These are phyloP conservation scores for Acrocalymma vagum DNA, from an alignment of 2,329 filamentous ascomycete genomes.

Conservation along the genomic window DNA sequence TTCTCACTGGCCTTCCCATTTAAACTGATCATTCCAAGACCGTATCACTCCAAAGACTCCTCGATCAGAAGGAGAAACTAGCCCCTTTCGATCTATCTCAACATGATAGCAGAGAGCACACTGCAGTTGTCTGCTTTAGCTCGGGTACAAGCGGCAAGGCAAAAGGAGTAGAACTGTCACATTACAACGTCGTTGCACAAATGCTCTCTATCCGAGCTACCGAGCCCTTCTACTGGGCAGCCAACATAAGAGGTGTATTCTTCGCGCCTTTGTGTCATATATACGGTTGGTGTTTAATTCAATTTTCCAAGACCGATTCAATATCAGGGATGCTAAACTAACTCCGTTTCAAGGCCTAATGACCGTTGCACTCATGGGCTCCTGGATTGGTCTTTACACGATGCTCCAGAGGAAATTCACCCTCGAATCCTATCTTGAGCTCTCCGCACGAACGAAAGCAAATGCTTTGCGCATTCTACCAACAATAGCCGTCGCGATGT, in stretches of 20 bases:
- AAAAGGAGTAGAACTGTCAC: slow-evolving; percentile 29
- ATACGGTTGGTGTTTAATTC: slow-evolving; percentile 21
- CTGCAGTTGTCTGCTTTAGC: slow-evolving; percentile 28
- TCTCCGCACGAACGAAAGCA: slow-evolving; percentile 12
- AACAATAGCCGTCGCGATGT: slow-evolving; percentile 26
- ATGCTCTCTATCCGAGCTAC: slow-evolving; percentile 21
- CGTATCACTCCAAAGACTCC: slow-evolving; percentile 3
- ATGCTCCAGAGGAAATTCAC: slow-evolving; percentile 23
- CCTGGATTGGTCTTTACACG: slow-evolving; percentile 22
- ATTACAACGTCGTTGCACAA: slow-evolving; percentile 26
- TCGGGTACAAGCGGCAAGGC: slow-evolving; percentile 32
- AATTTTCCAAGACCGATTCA: slow-evolving; percentile 6
- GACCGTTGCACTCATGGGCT: slow-evolving; percentile 20
- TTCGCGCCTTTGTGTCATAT: slow-evolving; percentile 31
- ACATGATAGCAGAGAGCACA: slow-evolving; percentile 22
- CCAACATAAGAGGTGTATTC: slow-evolving; percentile 21
- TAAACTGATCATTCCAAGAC: slow-evolving; percentile 11
- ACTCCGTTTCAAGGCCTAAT: slow-evolving; percentile 13
- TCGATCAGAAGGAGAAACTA: slow-evolving; percentile 11
- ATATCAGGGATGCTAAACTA: neutral
- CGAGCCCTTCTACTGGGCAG: slow-evolving; percentile 19
- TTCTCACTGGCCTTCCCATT: neutral
- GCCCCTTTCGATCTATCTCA: slow-evolving; percentile 25
- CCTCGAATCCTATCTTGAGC: slow-evolving; percentile 15
- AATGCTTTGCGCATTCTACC: slow-evolving; percentile 28